Conservation (phyloP, 306 rosid species). For the Prinsepia uniflora region DNA sequence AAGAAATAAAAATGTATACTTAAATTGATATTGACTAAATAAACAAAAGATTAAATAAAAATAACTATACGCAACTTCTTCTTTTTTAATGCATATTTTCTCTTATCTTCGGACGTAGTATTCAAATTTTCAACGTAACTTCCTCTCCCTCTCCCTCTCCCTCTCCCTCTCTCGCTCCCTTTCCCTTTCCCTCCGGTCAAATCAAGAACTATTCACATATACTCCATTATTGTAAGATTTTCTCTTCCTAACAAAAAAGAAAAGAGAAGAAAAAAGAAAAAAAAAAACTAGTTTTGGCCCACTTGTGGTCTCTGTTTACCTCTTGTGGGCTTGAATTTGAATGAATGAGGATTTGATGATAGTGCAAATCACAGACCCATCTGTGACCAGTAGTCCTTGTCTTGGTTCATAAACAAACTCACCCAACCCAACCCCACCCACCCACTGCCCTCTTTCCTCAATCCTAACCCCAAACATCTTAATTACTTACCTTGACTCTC, state of each 20-base stretch:
- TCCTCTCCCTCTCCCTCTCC: too few relatives aligned
- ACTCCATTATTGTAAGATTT: constrained; percentile 61
- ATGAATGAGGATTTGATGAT: constrained; percentile 60
- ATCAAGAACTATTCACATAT: constrained; percentile 42
- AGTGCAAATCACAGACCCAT: constrained; percentile 54
- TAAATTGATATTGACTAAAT: too few relatives aligned
- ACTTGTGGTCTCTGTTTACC: constrained; percentile 61
- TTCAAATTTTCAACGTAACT: too few relatives aligned
- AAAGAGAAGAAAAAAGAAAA: neutral
- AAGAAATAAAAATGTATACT: too few relatives aligned
- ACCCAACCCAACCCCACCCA: constrained; percentile 28
- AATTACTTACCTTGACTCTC: constrained; percentile 34
- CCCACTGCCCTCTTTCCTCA: constrained; percentile 26
- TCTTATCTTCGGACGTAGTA: too few relatives aligned
- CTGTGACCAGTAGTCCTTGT: constrained; percentile 61
- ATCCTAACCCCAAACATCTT: constrained; percentile 28
- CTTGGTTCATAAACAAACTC: constrained; percentile 62
- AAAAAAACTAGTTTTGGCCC: constrained; percentile 37
- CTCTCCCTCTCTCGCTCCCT: too few relatives aligned
- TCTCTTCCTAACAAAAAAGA: constrained; percentile 21
- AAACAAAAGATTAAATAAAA: too few relatives aligned
- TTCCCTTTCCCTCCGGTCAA: constrained; percentile 32
- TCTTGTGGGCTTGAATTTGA: constrained; percentile 55
- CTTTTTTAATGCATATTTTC: too few relatives aligned
- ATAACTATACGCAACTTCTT: too few relatives aligned